Conservation (phyloP, 495 filamentous ascomycete genomes). For the Podospora didyma region DNA sequence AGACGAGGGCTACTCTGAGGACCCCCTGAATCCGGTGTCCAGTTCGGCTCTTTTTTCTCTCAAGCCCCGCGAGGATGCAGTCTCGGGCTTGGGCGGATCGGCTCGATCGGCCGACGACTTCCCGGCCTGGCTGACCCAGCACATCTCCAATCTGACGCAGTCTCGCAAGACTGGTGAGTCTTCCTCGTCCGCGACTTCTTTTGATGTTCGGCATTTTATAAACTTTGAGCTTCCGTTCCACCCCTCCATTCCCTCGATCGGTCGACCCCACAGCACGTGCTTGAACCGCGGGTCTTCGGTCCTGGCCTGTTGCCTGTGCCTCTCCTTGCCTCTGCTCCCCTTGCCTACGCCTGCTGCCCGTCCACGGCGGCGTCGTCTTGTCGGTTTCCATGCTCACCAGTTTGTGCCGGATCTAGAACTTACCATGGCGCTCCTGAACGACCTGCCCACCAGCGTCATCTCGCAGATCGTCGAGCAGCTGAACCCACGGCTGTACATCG, state of each 20-base stretch:
- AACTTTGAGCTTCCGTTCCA: background rate
- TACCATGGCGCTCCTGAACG: slow-evolving; percentile 62
- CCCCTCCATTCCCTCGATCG: too few relatives aligned
- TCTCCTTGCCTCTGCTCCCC: too few relatives aligned
- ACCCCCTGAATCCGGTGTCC: slow-evolving; percentile 44
- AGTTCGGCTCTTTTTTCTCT: slow-evolving; percentile 20
- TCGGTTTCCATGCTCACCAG: background rate
- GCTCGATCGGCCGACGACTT: slow-evolving; percentile 25
- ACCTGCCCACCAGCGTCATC: slow-evolving; percentile 70
- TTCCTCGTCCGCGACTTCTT: background rate
- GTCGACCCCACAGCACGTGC: too few relatives aligned
- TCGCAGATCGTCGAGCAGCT: slow-evolving; percentile 71
- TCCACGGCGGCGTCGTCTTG: too few relatives aligned
- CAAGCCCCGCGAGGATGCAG: slow-evolving; percentile 22
- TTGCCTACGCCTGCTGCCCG: too few relatives aligned
- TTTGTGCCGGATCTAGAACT: slow-evolving; percentile 41
- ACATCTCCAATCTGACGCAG: slow-evolving; percentile 41
- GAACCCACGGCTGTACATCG: slow-evolving; percentile 79
- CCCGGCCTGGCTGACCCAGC: slow-evolving; percentile 42
- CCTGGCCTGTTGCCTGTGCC: too few relatives aligned
- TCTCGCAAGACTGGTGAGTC: slow-evolving; percentile 47
- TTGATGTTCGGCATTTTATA: slow-evolving; percentile 1
- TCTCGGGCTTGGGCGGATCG: slow-evolving; percentile 12
- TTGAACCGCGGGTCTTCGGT: too few relatives aligned
- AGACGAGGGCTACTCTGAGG: slow-evolving; percentile 58